Conservation (phyloP, 1,284 basidiomycete genomes). For the Pyrrhoderma lamaoense region DNA sequence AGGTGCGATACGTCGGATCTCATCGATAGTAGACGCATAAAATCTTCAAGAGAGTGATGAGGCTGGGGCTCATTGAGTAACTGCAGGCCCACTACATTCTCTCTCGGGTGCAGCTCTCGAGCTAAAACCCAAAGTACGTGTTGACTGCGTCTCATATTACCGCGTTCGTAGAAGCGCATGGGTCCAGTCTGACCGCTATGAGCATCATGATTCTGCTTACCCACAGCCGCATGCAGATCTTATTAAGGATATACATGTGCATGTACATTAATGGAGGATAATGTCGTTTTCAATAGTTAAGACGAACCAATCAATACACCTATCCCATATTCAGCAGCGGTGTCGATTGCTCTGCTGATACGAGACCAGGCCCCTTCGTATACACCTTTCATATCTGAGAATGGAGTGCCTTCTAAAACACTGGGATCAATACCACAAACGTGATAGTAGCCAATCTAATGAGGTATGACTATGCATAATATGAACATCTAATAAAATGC, state of each 20-base stretch:
- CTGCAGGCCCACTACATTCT: constrained; percentile 75
- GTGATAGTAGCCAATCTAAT: constrained; percentile 75
- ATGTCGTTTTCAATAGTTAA: background rate
- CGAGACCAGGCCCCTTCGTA: constrained; percentile 71
- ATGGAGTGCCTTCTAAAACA: constrained; percentile 69
- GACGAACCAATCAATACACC: constrained; percentile 69
- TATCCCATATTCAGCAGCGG: constrained; percentile 55
- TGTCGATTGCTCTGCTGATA: constrained; percentile 61
- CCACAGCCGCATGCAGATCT: constrained; percentile 72
- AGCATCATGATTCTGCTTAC: constrained; percentile 65
- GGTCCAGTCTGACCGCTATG: constrained; percentile 57
- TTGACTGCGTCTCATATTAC: constrained; percentile 52
- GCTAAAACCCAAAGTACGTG: constrained; percentile 40
- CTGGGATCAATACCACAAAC: constrained; percentile 53
- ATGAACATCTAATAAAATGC: constrained; percentile 24
- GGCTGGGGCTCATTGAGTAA: constrained; percentile 78
- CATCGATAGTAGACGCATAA: constrained; percentile 56
- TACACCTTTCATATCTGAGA: constrained; percentile 47
- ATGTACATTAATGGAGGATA: background rate
- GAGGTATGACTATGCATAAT: background rate
- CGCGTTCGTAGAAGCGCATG: constrained; percentile 42
- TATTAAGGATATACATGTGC: background rate
- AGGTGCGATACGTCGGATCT: constrained; percentile 47
- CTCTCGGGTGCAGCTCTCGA: constrained; percentile 37
- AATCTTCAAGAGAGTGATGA: constrained; percentile 46